Conservation (phyloP, 495 filamentous ascomycete genomes). For the Aspergillus heteromorphus region DNA sequence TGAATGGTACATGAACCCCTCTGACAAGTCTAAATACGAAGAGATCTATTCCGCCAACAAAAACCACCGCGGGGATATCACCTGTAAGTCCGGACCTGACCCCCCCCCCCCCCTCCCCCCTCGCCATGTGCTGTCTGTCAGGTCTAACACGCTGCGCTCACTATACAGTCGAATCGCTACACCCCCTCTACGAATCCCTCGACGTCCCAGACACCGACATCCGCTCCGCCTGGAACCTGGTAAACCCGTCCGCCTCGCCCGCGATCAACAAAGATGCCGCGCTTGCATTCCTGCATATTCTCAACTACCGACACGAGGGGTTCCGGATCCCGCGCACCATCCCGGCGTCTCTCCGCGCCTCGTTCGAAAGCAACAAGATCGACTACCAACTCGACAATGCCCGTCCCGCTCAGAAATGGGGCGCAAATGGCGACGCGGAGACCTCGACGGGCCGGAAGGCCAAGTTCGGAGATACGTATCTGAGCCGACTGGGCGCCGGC, state of each 20-base stretch:
- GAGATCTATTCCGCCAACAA: constrained; percentile 90
- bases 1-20: constrained; percentile 97
- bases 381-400: constrained; percentile 86
- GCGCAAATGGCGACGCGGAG: constrained; percentile 60
- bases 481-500: constrained; percentile 79
- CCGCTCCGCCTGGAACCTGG: constrained; percentile 90
- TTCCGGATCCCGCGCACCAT: constrained; percentile 92
- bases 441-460: constrained; percentile 82
- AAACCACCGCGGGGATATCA: constrained; percentile 76
- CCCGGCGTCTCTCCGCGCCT: constrained; percentile 80
- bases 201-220: constrained; percentile 96
- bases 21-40: constrained; percentile 87
- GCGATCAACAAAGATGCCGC: constrained; percentile 91
- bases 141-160: not conserved
- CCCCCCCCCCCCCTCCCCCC: not conserved
- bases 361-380: constrained; percentile 90
- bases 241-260: constrained; percentile 75
- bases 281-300: constrained; percentile 91
- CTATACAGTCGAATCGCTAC: constrained; percentile 64
- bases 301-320: constrained; percentile 91
- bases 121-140: no score
- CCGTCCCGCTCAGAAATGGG: constrained; percentile 60
- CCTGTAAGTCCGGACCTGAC: constrained; percentile 51
- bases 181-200: constrained; percentile 81
- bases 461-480: constrained; percentile 95